Percentiles rank a stretch among this genome's conserved stretches.
These are phyloP conservation scores for Didymellaceae sp. DNA, from an alignment of 2,329 filamentous ascomycete species.

Conservation along the genomic window DNA sequence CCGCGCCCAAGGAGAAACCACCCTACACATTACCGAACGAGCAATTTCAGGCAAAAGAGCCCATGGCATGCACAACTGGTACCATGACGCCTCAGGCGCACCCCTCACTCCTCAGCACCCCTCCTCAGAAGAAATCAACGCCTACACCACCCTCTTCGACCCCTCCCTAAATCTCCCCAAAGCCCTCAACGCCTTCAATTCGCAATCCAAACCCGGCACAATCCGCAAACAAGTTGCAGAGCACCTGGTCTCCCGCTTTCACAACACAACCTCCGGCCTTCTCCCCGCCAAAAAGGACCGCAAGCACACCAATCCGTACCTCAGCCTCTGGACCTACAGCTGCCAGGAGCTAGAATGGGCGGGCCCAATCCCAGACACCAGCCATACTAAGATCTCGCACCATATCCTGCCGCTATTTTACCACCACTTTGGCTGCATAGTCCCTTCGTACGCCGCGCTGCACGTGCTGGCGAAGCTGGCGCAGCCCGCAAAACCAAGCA, in stretches of 20 bases:
- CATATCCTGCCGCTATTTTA: constrained; percentile 75
- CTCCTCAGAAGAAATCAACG: constrained; percentile 61
- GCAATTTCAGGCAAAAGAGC: constrained; percentile 56
- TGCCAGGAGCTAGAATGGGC: constrained; percentile 70
- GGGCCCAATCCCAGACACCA: constrained; percentile 63
- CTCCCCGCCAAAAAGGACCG: constrained; percentile 52
- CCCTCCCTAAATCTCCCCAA: constrained; percentile 65
- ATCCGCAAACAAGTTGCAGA: constrained; percentile 63
- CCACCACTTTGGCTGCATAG: constrained; percentile 79
- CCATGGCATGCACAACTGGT: constrained; percentile 60
- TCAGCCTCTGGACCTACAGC: constrained; percentile 71
- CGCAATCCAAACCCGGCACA: constrained; percentile 71
- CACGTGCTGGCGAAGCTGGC: constrained; percentile 64
- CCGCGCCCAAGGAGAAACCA: constrained; percentile 58
- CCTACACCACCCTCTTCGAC: constrained; percentile 72
- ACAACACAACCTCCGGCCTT: constrained; percentile 43
- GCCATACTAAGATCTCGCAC: constrained; percentile 64
- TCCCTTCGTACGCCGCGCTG: constrained; percentile 71
- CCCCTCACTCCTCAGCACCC: constrained; percentile 31
- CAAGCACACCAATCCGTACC: constrained; percentile 67
- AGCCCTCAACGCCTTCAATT: constrained; percentile 66
- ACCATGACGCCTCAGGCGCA: constrained; percentile 52
- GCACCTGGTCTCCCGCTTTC: constrained; percentile 63
- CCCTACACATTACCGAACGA: constrained; percentile 57
- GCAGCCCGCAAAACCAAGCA: constrained; percentile 38